Conservation (phyloP, 306 rosid genomes). For the Quercus aquifolioides region DNA sequence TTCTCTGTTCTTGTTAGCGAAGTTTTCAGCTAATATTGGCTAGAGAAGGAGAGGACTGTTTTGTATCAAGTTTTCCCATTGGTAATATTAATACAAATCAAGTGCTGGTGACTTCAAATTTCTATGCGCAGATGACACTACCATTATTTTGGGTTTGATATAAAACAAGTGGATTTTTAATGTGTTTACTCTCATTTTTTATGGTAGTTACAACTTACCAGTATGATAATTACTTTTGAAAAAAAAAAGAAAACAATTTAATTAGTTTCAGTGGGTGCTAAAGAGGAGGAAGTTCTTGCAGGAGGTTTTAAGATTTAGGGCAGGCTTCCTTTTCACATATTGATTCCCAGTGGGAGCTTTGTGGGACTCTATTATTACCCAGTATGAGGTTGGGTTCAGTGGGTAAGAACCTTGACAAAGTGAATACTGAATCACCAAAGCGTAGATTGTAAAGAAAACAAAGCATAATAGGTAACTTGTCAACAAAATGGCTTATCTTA, state of each 20-base stretch:
- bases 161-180: neutral
- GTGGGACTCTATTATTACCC: no score
- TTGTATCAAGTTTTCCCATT: neutral
- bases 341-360: neutral
- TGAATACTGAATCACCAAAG: no score
- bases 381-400: no score
- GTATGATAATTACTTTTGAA: neutral
- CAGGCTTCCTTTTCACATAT: neutral
- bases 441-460: no score
- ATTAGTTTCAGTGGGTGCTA: neutral
- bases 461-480: no score
- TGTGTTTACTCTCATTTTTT: neutral
- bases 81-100: neutral
- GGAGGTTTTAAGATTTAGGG: neutral
- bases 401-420: no score
- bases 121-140: neutral
- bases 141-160: neutral
- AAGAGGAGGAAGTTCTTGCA: neutral
- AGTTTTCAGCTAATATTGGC: neutral
- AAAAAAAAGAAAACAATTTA: no score
- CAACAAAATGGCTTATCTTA: no score
- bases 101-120: neutral
- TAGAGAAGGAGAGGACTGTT: neutral
- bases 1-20: neutral
- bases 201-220: neutral